Conservation (phyloP, 2,329 filamentous ascomycete genomes). For the Calonectria montana region DNA sequence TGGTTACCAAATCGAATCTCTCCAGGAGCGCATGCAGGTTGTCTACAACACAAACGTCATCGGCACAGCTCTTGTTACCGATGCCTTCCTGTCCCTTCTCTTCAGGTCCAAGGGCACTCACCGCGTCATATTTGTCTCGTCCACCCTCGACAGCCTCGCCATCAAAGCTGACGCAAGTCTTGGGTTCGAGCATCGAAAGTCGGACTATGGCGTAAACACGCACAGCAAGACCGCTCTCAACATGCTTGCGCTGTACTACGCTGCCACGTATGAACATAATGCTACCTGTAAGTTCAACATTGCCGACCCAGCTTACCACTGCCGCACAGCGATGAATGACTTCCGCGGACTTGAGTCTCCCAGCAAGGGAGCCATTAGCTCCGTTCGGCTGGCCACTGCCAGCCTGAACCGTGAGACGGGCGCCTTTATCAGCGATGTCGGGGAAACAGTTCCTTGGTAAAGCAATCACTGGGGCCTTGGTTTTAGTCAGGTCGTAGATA, state of each 20-base stretch:
- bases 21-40: constrained; percentile 26
- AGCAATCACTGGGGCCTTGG: not conserved
- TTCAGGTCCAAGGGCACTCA: constrained; percentile 18
- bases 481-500: not conserved
- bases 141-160: constrained; percentile 25
- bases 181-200: not conserved
- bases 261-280: constrained; percentile 22
- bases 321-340: constrained; percentile 20
- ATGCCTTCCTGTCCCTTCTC: constrained; percentile 27
- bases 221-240: constrained; percentile 35
- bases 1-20: constrained; percentile 10
- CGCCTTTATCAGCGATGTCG: constrained; percentile 19
- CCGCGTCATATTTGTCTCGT: constrained; percentile 32
- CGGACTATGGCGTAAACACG: constrained; percentile 22
- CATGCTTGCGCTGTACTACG: constrained; percentile 32
- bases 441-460: constrained; percentile 20
- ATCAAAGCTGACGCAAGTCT: constrained; percentile 22
- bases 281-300: constrained; percentile 26
- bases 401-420: constrained; percentile 20
- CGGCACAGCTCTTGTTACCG: constrained; percentile 30
- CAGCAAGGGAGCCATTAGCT: constrained; percentile 22
- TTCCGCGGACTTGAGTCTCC: constrained; percentile 16
- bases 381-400: constrained; percentile 3
- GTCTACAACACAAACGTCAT: constrained; percentile 32
- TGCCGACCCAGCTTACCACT: constrained; percentile 23